These are phyloP conservation scores for Leccinum imitatum DNA, from an alignment of 768 basidiomycete species.

Conservation along the genomic window DNA sequence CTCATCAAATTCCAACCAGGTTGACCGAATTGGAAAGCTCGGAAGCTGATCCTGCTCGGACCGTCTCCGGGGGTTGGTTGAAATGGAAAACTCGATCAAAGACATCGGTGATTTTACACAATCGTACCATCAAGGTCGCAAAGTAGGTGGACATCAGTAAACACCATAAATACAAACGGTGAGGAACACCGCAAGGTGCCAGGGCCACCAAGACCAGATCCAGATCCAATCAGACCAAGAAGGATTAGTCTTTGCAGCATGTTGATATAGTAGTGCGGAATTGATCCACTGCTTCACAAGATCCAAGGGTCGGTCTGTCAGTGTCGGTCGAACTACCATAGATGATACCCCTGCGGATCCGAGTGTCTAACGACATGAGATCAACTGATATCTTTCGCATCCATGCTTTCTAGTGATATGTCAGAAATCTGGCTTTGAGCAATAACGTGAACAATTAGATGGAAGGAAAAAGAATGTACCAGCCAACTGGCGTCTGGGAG, in stretches of 20 bases:
- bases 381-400: not conserved
- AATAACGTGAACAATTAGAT: not conserved
- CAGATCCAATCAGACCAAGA: slow-evolving; percentile 11
- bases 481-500: no score
- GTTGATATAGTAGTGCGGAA: slow-evolving; percentile 5
- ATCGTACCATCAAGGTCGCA: not conserved
- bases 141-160: not conserved
- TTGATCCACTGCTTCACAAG: not conserved
- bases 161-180: not conserved
- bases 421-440: not conserved
- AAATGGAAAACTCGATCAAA: not conserved
- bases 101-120: not conserved
- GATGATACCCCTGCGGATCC: not conserved
- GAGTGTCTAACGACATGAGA: not conserved
- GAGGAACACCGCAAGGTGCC: not conserved
- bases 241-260: slow-evolving; percentile 6
- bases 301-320: not conserved
- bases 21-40: not conserved
- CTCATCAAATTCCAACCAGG: not conserved
- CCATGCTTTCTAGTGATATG: not conserved
- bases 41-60: not conserved
- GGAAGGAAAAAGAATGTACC: no score
- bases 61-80: not conserved
- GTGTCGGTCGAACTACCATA: not conserved
- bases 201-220: slow-evolving; percentile 4